phyloP scores from a whole-genome alignment of 345 rosid species.

The Fremontodendron californicum region DNA sequence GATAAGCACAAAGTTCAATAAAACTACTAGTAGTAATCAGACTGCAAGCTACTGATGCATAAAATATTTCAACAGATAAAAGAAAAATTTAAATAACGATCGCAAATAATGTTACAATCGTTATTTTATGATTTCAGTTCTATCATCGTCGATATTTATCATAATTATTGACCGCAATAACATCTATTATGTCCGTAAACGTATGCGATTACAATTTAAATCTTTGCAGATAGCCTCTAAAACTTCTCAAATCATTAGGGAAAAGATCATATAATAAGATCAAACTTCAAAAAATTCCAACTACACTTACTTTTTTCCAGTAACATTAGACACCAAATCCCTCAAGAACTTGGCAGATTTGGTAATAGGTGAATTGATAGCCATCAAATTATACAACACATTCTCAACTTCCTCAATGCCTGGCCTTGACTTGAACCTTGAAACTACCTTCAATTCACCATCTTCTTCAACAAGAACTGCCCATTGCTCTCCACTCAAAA shows the following conservation, averaged over 20 bases:
- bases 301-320: conserved; percentile 52
- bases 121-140: no score
- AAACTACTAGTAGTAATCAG: background rate
- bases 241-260: background rate
- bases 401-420: conserved; percentile 72
- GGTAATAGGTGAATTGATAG: conserved; percentile 77
- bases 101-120: no score
- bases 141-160: no score
- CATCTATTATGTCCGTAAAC: no score
- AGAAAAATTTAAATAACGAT: no score
- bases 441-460: conserved; percentile 59
- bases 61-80: background rate
- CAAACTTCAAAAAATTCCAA: background rate
- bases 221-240: background rate
- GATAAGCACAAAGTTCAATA: background rate
- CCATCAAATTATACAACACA: conserved; percentile 81
- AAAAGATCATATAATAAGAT: background rate
- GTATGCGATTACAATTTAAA: no score
- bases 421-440: conserved; percentile 64
- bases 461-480: conserved; percentile 63
- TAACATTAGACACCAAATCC: conserved; percentile 65
- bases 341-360: conserved; percentile 74
- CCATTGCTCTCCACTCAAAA: conserved; percentile 79
- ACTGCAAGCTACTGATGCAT: background rate
- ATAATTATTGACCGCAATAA: no score